Conservation (phyloP, 2,329 filamentous ascomycete species). For the Claviceps lovelessii region DNA sequence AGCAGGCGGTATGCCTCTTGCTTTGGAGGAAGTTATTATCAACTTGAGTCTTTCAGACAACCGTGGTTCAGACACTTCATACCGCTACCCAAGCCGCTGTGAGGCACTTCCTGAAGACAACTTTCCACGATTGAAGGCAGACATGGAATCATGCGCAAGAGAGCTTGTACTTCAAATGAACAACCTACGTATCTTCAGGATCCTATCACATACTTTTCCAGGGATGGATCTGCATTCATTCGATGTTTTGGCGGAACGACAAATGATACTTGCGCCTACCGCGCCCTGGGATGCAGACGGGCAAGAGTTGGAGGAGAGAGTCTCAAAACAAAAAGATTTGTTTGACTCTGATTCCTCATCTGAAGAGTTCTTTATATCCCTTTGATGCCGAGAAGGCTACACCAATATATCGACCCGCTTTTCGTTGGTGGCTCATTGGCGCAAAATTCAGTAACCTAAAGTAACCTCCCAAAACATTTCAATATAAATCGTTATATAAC, state of each 20-base stretch:
- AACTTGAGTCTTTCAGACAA: constrained; percentile 6
- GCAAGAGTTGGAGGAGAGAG: constrained; percentile 4
- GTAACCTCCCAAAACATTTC: no score
- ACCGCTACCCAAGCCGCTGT: not conserved
- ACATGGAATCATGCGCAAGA: constrained; percentile 4
- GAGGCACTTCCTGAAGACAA: not conserved
- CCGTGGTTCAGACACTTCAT: no score
- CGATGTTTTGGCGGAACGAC: constrained; percentile 4
- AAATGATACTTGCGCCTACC: constrained; percentile 1
- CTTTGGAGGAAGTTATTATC: constrained; percentile 4
- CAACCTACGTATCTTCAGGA: constrained; percentile 5
- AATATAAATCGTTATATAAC: no score
- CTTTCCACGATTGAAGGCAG: constrained; percentile 4
- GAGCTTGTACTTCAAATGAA: constrained; percentile 2
- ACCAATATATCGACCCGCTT: no score
- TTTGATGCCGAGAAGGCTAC: no score
- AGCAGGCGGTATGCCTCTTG: not conserved
- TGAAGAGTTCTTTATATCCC: no score
- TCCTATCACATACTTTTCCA: constrained; percentile 6
- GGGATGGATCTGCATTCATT: constrained; percentile 2
- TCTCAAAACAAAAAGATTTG: not conserved
- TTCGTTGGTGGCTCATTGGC: no score
- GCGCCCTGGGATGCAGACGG: constrained; percentile 6
- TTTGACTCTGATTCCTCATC: not conserved
- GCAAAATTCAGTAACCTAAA: no score